Evolutionary conservation across 2,329 filamentous ascomycete species (phyloP), one percentile per base, ranked within the genome.

Genomic region (Aspergillus jensenii): DNA sequence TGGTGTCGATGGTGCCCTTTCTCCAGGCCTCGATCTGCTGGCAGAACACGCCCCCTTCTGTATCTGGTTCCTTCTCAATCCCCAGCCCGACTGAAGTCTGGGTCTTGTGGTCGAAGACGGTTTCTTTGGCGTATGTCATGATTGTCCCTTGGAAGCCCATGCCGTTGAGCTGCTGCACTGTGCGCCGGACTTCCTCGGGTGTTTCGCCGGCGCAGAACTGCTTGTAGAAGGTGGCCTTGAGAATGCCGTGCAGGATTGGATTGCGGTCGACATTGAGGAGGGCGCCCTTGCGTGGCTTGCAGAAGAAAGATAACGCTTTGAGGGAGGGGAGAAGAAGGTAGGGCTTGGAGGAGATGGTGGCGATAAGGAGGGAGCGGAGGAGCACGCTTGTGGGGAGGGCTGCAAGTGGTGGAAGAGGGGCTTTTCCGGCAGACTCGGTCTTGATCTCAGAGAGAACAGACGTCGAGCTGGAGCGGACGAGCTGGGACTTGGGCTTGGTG

Each of bases 151-250:
- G 85, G 71, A 92, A 96, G 1, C 93, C 93, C 52, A 93, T 86
- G 23, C 81, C 74, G 72, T 90, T 90, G 35, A 96, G 79, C 3
- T 81, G 78, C 2, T 79, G 71, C 33, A 91, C 84, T 0, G 89
- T 92, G 23, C 25, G 74, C 49, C 80, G 78, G 3, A 93, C 87
- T 74, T 96, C 90, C 1, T 71, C 66, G 0, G 82, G 79, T 55
- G 84, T 89, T 77, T 93, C 90, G 39, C 93, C 93, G 0, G 90
- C 91, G 73, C 93, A 96, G 76, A 96, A 96, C 68, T 96, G 92
- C 17, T 87, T 86, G 72, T 96, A 96, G 70, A 96, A 68, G 0
- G 67, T 70, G 40, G 59, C 65, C 54, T 93, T 93, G 51, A 96
- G 79, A 41, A 92, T 73, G 55, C 79, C 83, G 49, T 86, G 82